Conservation (phyloP, 768 basidiomycete species). For the Amanita polypyramis region DNA sequence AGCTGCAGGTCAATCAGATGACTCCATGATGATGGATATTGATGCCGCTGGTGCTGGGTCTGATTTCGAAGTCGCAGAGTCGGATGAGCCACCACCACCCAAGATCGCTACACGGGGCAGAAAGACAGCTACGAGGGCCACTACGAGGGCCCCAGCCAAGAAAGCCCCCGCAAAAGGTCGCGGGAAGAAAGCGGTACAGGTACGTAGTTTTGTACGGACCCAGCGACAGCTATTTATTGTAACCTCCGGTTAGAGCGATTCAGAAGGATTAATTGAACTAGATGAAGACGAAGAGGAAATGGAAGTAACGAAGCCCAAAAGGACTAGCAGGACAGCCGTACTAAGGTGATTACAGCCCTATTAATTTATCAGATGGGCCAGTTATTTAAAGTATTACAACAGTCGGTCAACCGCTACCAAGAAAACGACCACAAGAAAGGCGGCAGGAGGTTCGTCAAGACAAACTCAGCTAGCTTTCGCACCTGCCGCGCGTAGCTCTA, state of each 20-base stretch:
- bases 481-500: slow-evolving; percentile 43
- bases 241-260: slow-evolving; percentile 24
- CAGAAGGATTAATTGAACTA: slow-evolving; percentile 41
- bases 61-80: slow-evolving; percentile 41
- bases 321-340: slow-evolving; percentile 53
- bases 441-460: slow-evolving; percentile 34
- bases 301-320: slow-evolving; percentile 42
- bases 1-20: slow-evolving; percentile 42
- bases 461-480: slow-evolving; percentile 57
- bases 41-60: slow-evolving; percentile 40
- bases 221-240: background rate
- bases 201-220: slow-evolving; percentile 9
- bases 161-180: slow-evolving; percentile 35
- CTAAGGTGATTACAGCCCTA: slow-evolving; percentile 35
- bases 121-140: slow-evolving; percentile 18
- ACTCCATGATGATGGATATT: slow-evolving; percentile 75
- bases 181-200: slow-evolving; percentile 40
- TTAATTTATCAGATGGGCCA: background rate
- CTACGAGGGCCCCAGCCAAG: slow-evolving; percentile 24
- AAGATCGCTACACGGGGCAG: slow-evolving; percentile 24
- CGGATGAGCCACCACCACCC: slow-evolving; percentile 28
- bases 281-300: slow-evolving; percentile 41
- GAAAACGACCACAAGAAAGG: slow-evolving; percentile 37
- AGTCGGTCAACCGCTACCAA: slow-evolving; percentile 21
- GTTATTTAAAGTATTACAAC: slow-evolving; percentile 16